Evolutionary conservation across 352 stramenopile species (phyloP), one percentile per base, ranked within the genome.

Genomic region (Pythium coloratum): DNA sequence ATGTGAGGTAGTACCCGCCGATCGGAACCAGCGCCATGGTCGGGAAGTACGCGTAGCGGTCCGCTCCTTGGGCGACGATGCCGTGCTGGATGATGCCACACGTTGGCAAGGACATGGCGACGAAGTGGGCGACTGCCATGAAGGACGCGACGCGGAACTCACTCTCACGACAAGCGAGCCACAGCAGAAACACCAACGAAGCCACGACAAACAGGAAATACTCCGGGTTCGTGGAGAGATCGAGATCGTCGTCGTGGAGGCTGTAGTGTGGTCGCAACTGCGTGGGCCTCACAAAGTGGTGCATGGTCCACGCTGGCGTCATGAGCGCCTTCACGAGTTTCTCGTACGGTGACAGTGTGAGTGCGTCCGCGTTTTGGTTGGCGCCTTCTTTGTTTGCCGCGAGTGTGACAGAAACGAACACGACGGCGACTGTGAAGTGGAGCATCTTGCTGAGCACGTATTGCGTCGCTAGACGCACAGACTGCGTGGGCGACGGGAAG

Each of bases 31-130:
- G 24, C 9, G 80, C 62, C 33, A 86, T 64, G 1, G 67, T 77
- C 7, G 81, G 73, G 10, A 91, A 77, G 66, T 94, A 94, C 10
- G 77, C 74, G 57, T 94, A 94, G 6, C 86, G 83, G 58, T 92
- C 78, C 24, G 71, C 71, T 13, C 71, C 66, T 56, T 75, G 73
- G 3, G 77, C 65, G 53, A 92, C 72, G 40, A 92, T 82, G 7
- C 86, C 84, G 50, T 94, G 86, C 64, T 92, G 86, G 24, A 94
- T 75, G 38, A 94, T 66, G 2, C 86, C 84, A 13, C 72, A 80
- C 2, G 84, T 82, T 0, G 84, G 86, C 13, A 94, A 55, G 9
- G 88, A 14, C 71, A 90, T 86, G 7, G 71, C 34, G 10, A 73
- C 47, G 40, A 81, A 86, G 63, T 81, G 84, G 4, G 62, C 32